These are phyloP conservation scores for Brasilioporus rufonigricans DNA, from an alignment of 768 basidiomycete genomes.

Conservation along the genomic window DNA sequence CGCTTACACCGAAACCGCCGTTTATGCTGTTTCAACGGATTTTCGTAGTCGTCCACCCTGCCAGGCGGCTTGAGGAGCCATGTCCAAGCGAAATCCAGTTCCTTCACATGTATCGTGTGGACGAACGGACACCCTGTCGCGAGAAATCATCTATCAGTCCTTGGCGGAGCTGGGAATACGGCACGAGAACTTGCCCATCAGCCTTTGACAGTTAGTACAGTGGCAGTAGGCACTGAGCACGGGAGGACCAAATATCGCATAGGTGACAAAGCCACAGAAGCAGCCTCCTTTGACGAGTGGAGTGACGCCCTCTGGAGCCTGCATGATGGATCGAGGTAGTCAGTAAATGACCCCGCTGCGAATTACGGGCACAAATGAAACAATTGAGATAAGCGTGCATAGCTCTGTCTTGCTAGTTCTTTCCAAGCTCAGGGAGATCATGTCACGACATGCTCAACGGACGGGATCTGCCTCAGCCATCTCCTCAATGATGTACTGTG, in stretches of 20 bases:
- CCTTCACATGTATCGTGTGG: slow-evolving; percentile 56
- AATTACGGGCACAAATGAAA: no score
- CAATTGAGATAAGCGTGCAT: no score
- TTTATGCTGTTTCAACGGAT: slow-evolving; percentile 55
- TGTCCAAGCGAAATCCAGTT: slow-evolving; percentile 52
- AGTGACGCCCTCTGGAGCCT: slow-evolving; percentile 6
- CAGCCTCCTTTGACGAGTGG: slow-evolving; percentile 48
- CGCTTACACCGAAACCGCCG: slow-evolving; percentile 59
- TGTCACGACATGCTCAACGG: no score
- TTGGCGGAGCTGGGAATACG: neutral
- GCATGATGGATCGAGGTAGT: no score
- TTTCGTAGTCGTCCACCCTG: slow-evolving; percentile 45
- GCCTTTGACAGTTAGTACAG: slow-evolving; percentile 65
- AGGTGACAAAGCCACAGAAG: slow-evolving; percentile 55
- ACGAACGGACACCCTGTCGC: slow-evolving; percentile 49
- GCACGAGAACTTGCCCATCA: slow-evolving; percentile 42
- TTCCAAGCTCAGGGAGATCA: no score
- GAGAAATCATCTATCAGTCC: neutral
- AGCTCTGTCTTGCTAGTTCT: no score
- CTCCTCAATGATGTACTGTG: no score
- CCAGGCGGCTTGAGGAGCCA: slow-evolving; percentile 1
- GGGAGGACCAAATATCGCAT: slow-evolving; percentile 46
- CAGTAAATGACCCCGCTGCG: no score
- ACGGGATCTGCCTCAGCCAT: no score
- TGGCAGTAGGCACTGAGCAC: slow-evolving; percentile 64